Conservation (phyloP, 108 stramenopile species). For the Pseudonitzschia multiseries region DNA sequence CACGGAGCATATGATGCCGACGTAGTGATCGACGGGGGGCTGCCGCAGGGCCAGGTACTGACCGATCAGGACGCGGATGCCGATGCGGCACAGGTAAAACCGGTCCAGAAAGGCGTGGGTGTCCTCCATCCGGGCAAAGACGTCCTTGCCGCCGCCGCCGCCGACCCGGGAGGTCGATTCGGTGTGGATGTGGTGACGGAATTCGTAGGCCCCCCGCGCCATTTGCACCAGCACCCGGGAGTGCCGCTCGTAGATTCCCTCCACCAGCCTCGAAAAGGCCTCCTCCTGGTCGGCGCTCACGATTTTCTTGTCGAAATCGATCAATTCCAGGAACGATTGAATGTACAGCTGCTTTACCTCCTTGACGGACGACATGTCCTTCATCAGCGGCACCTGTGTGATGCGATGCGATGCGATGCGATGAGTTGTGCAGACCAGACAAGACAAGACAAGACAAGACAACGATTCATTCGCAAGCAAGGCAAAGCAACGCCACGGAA, state of each 20-base stretch:
- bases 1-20: constrained; percentile 83
- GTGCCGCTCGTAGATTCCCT: constrained; percentile 93
- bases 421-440: background rate
- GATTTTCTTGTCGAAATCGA: constrained; percentile 68
- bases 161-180: constrained; percentile 29
- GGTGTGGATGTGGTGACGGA: constrained; percentile 65
- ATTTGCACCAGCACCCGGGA: constrained; percentile 93
- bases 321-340: constrained; percentile 83
- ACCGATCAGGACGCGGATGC: constrained; percentile 98
- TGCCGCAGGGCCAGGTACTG: constrained; percentile 89
- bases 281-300: constrained; percentile 61
- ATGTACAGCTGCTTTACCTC: constrained; percentile 92
- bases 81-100: constrained; percentile 97
- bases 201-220: constrained; percentile 96
- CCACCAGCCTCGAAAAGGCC: constrained; percentile 79
- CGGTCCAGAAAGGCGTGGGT: constrained; percentile 95
- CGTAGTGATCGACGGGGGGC: constrained; percentile 86
- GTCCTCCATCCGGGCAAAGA: constrained; percentile 62
- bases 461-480: no score
- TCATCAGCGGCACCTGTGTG: constrained; percentile 58
- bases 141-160: constrained; percentile 24
- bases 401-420: background rate
- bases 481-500: no score
- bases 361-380: constrained; percentile 68
- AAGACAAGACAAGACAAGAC: background rate